A percentile compares a stretch with the other conserved stretches of the same genome.
Evolutionary conservation across 306 rosid species (phyloP).

Genomic region (Medicago lupulina): DNA sequence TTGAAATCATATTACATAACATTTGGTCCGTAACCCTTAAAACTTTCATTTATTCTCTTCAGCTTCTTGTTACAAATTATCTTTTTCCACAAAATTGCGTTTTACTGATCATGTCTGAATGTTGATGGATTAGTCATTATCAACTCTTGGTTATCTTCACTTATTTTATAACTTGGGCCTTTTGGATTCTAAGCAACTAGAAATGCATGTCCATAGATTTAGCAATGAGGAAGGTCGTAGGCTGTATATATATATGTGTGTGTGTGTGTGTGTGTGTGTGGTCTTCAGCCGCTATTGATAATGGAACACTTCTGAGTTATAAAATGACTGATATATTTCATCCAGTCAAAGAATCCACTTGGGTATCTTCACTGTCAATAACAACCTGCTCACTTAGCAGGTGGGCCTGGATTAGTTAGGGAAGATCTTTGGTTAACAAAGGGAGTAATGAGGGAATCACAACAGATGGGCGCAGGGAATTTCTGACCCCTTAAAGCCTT

Average conservation of each 20-base stretch:
- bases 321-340: not conserved
- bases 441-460: not conserved
- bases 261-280: too few relatives aligned
- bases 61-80: slow-evolving; percentile 21
- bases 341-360: not conserved
- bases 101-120: slow-evolving; percentile 7
- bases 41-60: not conserved
- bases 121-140: slow-evolving; percentile 21
- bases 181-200: slow-evolving; percentile 29
- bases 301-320: not conserved
- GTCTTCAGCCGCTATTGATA: not conserved
- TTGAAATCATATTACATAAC: slow-evolving; percentile 30
- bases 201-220: not conserved
- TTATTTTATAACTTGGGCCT: slow-evolving; percentile 1
- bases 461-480: slow-evolving; percentile 5
- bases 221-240: not conserved
- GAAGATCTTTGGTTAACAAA: not conserved
- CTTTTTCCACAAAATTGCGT: slow-evolving; percentile 3
- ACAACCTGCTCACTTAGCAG: not conserved
- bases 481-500: slow-evolving; percentile 14
- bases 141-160: slow-evolving; percentile 4
- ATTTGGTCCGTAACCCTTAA: slow-evolving; percentile 12
- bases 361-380: not conserved
- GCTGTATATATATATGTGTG: not conserved
- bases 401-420: too few relatives aligned